phyloP scores from a whole-genome alignment of 164 flowering plant species.

The Vitis riparia region DNA sequence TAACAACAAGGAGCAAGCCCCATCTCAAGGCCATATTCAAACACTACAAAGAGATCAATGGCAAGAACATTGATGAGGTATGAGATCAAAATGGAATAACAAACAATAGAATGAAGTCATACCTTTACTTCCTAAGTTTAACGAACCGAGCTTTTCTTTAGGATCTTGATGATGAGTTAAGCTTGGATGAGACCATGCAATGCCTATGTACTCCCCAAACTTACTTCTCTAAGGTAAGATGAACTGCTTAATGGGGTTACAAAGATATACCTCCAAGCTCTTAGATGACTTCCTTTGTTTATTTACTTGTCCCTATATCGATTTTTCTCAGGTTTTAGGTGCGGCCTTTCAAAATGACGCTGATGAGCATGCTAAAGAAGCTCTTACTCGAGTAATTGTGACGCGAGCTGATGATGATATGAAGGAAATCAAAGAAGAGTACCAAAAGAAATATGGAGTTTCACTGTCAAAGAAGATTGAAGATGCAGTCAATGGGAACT shows the following conservation, averaged over 20 bases:
- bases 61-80: slow-evolving; percentile 51
- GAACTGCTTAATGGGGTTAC: not conserved
- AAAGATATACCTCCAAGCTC: not conserved
- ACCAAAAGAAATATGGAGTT: slow-evolving; percentile 35
- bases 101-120: not conserved
- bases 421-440: slow-evolving; percentile 59
- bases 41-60: slow-evolving; percentile 47
- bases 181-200: slow-evolving; percentile 39
- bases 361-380: slow-evolving; percentile 56
- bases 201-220: slow-evolving; percentile 53
- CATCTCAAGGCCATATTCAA: slow-evolving; percentile 46
- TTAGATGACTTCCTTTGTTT: not conserved
- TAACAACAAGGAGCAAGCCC: slow-evolving; percentile 72
- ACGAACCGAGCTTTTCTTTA: slow-evolving; percentile 11
- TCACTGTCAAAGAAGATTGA: slow-evolving; percentile 48
- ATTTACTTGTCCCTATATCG: not conserved
- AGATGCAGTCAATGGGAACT: slow-evolving; percentile 53
- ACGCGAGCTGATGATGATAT: slow-evolving; percentile 66
- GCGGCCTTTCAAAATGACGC: slow-evolving; percentile 33
- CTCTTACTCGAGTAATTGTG: slow-evolving; percentile 59
- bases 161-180: slow-evolving; percentile 48
- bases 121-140: not conserved
- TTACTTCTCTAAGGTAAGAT: slow-evolving; percentile 61
- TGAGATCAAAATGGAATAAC: not conserved
- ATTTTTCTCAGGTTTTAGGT: slow-evolving; percentile 47